These are phyloP conservation scores for Amyloporia xantha DNA, from an alignment of 768 basidiomycete genomes.

Conservation along the genomic window DNA sequence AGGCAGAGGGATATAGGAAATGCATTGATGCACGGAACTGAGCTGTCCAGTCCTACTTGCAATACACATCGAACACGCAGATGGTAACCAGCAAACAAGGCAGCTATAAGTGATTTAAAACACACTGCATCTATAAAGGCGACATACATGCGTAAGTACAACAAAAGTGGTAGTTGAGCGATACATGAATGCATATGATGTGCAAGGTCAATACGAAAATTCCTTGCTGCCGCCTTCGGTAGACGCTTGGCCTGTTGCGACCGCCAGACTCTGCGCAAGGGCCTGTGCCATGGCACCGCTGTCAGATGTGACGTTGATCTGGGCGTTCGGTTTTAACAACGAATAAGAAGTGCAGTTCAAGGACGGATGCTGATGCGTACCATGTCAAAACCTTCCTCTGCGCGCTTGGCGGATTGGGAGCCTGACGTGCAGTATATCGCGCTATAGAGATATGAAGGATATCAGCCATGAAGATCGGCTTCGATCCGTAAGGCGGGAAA, in stretches of 20 bases:
- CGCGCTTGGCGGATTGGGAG: conserved; percentile 36
- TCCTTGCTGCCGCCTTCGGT: neutral
- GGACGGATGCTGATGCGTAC: conserved; percentile 10
- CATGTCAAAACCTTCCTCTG: conserved; percentile 48
- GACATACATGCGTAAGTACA: too few relatives aligned
- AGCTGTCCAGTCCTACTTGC: too few relatives aligned
- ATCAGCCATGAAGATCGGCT: neutral
- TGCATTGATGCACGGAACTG: too few relatives aligned
- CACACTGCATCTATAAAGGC: too few relatives aligned
- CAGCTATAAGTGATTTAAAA: too few relatives aligned
- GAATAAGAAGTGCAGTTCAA: neutral
- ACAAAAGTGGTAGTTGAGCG: too few relatives aligned
- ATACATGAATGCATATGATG: too few relatives aligned
- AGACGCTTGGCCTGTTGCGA: conserved; percentile 11
- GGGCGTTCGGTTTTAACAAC: neutral
- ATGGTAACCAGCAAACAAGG: too few relatives aligned
- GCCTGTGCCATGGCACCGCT: conserved; percentile 35
- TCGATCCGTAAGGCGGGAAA: too few relatives aligned
- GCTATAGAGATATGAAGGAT: conserved; percentile 20
- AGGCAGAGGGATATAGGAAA: too few relatives aligned
- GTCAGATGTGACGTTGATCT: conserved; percentile 48
- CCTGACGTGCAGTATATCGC: conserved; percentile 45
- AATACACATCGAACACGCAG: too few relatives aligned
- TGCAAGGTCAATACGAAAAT: neutral
- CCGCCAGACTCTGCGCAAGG: conserved; percentile 14